These are phyloP conservation scores for Martiniozyma abietophila DNA, from an alignment of 805 yeast genomes.

Conservation along the genomic window DNA sequence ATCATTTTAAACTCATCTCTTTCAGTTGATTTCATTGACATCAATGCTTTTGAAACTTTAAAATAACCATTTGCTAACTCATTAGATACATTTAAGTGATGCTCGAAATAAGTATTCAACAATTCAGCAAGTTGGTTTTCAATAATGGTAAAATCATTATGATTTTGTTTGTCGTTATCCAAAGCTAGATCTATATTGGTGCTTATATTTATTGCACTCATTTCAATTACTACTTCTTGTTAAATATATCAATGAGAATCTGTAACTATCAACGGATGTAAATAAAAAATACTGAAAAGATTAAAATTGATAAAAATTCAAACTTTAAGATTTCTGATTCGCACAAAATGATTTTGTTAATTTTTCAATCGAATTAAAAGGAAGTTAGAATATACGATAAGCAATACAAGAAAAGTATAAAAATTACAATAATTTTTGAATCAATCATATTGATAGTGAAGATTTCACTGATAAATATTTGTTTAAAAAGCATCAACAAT, in stretches of 20 bases:
- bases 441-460: background rate
- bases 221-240: too few species aligned
- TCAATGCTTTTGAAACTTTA: slow-evolving; percentile 1
- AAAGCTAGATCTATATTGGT: background rate
- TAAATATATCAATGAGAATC: too few species aligned
- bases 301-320: too few species aligned
- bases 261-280: too few species aligned
- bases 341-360: background rate
- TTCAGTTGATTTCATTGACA: slow-evolving; percentile 10
- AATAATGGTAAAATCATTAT: slow-evolving; percentile 8
- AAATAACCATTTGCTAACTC: background rate
- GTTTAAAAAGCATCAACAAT: background rate
- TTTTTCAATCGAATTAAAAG: background rate
- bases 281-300: too few species aligned
- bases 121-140: slow-evolving; percentile 4
- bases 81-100: background rate
- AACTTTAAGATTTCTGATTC: too few species aligned
- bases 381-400: background rate
- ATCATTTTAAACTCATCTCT: slow-evolving; percentile 10
- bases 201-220: too few species aligned
- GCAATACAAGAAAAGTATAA: too few species aligned
- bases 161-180: too few species aligned
- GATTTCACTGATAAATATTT: background rate
- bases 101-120: slow-evolving; percentile 1
- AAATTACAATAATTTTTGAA: too few species aligned